A percentile compares a stretch with the other conserved stretches of the same genome.
These are phyloP conservation scores for Phytophthora fragariaefolia DNA, from an alignment of 352 stramenopile genomes.

Conservation along the genomic window DNA sequence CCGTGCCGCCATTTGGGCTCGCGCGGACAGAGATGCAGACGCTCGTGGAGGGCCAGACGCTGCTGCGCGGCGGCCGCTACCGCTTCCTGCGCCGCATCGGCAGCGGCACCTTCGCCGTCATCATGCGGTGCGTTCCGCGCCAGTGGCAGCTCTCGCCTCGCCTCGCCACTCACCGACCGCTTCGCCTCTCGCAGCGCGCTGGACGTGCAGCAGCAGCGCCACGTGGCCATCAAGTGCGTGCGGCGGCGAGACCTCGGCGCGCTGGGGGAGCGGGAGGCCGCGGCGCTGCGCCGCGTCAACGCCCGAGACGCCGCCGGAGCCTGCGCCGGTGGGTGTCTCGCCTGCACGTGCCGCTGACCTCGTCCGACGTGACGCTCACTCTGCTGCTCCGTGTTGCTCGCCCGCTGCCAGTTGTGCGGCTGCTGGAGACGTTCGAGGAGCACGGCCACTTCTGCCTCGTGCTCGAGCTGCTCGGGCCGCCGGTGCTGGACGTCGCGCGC, in stretches of 20 bases:
- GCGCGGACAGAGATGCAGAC: slow-evolving; percentile 46
- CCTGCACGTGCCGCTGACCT: too few species aligned
- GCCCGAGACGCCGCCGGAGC: slow-evolving; percentile 37
- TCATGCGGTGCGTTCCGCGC: slow-evolving; percentile 57
- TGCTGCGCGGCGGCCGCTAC: slow-evolving; percentile 68
- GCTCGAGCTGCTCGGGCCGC: slow-evolving; percentile 65
- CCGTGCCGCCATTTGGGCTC: too few species aligned
- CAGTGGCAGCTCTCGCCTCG: not conserved
- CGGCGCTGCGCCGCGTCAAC: slow-evolving; percentile 50
- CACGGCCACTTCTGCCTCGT: slow-evolving; percentile 67
- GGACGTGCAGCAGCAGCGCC: slow-evolving; percentile 45
- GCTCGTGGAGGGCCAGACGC: slow-evolving; percentile 73
- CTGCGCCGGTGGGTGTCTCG: slow-evolving; percentile 57
- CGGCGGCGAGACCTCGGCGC: slow-evolving; percentile 52
- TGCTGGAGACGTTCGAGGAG: slow-evolving; percentile 67
- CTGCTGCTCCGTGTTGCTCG: not conserved
- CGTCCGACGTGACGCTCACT: not conserved
- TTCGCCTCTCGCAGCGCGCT: slow-evolving; percentile 42
- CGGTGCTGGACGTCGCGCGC: slow-evolving; percentile 94
- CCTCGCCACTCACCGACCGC: not conserved
- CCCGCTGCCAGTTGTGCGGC: slow-evolving; percentile 56
- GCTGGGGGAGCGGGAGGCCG: slow-evolving; percentile 66
- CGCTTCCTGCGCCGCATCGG: slow-evolving; percentile 76
- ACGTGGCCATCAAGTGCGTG: slow-evolving; percentile 80
- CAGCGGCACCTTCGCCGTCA: slow-evolving; percentile 71